Conservation (phyloP, 2,329 filamentous ascomycete genomes). For the Nemania sp. region DNA sequence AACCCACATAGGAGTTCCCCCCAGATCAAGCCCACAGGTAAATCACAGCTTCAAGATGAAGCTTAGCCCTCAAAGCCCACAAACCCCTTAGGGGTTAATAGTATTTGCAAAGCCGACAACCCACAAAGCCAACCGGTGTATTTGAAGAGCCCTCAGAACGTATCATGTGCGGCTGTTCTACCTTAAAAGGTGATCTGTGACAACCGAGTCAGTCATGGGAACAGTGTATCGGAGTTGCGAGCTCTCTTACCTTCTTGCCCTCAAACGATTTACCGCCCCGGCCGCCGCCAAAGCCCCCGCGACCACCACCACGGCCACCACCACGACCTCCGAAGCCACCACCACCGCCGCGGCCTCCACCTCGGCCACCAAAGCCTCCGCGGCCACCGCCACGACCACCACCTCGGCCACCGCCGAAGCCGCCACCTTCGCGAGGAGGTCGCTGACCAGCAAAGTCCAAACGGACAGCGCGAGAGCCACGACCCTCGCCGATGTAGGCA, state of each 20-base stretch:
- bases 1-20: conserved; percentile 50
- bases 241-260: conserved; percentile 73
- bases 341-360: conserved; percentile 55
- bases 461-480: conserved; percentile 79
- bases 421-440: conserved; percentile 65
- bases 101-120: conserved; percentile 66
- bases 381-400: conserved; percentile 62
- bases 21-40: conserved; percentile 66
- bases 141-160: conserved; percentile 59
- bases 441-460: conserved; percentile 84
- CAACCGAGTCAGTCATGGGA: conserved; percentile 19
- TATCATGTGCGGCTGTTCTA: conserved; percentile 55
- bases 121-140: conserved; percentile 66
- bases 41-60: conserved; percentile 60
- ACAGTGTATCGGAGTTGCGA: neutral
- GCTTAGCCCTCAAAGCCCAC: conserved; percentile 67
- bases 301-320: conserved; percentile 59
- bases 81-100: conserved; percentile 54
- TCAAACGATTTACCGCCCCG: conserved; percentile 70
- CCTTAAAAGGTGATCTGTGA: conserved; percentile 62
- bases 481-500: conserved; percentile 69
- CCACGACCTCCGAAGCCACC: conserved; percentile 65
- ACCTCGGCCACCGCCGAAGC: conserved; percentile 58
- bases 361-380: conserved; percentile 58
- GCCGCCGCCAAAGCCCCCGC: conserved; percentile 59